These are phyloP conservation scores for Heterobasidion occidentale DNA, from an alignment of 1,284 basidiomycete genomes.

Conservation along the genomic window DNA sequence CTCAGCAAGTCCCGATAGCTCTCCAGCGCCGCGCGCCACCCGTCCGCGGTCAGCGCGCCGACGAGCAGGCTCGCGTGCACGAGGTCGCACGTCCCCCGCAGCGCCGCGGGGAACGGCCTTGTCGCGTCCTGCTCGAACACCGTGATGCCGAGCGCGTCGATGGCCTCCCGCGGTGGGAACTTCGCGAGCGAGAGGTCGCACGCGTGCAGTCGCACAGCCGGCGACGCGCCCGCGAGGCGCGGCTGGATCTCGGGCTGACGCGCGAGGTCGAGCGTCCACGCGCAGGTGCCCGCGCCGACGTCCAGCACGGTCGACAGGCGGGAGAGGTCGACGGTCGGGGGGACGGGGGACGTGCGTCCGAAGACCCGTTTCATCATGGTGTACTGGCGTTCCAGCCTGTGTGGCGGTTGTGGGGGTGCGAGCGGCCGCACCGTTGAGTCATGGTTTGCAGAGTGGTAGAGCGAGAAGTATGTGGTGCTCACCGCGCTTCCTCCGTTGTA, in stretches of 20 bases:
- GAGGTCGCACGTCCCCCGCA: constrained; percentile 6
- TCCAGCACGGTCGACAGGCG: constrained; percentile 2
- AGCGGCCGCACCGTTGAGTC: no score
- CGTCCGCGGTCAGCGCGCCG: constrained; percentile 4
- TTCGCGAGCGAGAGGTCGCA: constrained; percentile 1
- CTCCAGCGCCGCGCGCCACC: constrained; percentile 5
- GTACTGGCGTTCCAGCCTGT: not conserved
- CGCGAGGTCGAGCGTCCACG: constrained; percentile 8
- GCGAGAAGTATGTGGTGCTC: no score
- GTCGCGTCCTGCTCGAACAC: constrained; percentile 10
- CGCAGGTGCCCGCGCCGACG: constrained; percentile 7
- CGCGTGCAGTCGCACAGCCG: not conserved
- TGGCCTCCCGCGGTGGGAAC: not conserved
- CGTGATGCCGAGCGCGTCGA: constrained; percentile 1
- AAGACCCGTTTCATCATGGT: constrained; percentile 2
- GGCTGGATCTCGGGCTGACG: not conserved
- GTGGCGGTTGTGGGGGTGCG: no score
- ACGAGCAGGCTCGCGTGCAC: constrained; percentile 6
- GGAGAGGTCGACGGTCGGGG: not conserved
- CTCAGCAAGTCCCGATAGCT: constrained; percentile 6
- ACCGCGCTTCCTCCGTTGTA: no score
- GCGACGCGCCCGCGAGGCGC: constrained; percentile 5
- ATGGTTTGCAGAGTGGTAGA: no score
- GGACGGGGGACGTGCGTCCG: constrained; percentile 5
- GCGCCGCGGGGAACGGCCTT: constrained; percentile 5